Evolutionary conservation across 139 green algal genomes (phyloP).

Genomic region (Ulvella scutata): DNA sequence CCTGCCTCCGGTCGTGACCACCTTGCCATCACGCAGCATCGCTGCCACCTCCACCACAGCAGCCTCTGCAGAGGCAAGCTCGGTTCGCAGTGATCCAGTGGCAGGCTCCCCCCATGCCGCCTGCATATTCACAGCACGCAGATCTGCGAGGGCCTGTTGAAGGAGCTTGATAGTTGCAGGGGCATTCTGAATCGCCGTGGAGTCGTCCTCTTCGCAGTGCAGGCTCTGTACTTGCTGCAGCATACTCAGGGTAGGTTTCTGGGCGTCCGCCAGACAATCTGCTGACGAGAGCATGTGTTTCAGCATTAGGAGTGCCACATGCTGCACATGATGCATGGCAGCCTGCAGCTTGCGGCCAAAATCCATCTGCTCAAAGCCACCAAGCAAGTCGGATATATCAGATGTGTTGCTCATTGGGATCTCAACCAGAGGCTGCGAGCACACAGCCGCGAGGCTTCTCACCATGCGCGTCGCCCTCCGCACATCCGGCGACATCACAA

Average conservation of each 20-base stretch:
- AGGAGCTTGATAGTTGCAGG: no score
- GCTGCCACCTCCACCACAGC: slow-evolving; percentile 13
- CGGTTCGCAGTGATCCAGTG: slow-evolving; percentile 6
- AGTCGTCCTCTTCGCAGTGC: no score
- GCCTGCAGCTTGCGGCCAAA: slow-evolving; percentile 24
- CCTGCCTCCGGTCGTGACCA: slow-evolving; percentile 32
- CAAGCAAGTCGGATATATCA: slow-evolving; percentile 92
- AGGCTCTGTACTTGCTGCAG: no score
- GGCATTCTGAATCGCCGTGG: no score
- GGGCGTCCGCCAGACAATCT: no score
- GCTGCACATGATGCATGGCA: background rate
- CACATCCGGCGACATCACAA: slow-evolving; percentile 44
- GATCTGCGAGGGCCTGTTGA: no score
- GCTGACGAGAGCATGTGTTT: no score
- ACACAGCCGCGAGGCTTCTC: slow-evolving; percentile 31
- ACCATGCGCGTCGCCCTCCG: slow-evolving; percentile 52
- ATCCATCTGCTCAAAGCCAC: slow-evolving; percentile 91
- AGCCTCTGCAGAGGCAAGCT: background rate
- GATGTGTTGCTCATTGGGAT: slow-evolving; percentile 66
- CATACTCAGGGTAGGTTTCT: no score
- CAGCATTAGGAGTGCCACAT: slow-evolving; percentile 3
- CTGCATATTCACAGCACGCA: no score
- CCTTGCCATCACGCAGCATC: slow-evolving; percentile 13
- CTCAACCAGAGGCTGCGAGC: slow-evolving; percentile 52
- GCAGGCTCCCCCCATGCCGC: no score